Evolutionary conservation across 768 basidiomycete species (phyloP), one percentile per base, ranked within the genome.

Genomic region (Termitomyces sp.): DNA sequence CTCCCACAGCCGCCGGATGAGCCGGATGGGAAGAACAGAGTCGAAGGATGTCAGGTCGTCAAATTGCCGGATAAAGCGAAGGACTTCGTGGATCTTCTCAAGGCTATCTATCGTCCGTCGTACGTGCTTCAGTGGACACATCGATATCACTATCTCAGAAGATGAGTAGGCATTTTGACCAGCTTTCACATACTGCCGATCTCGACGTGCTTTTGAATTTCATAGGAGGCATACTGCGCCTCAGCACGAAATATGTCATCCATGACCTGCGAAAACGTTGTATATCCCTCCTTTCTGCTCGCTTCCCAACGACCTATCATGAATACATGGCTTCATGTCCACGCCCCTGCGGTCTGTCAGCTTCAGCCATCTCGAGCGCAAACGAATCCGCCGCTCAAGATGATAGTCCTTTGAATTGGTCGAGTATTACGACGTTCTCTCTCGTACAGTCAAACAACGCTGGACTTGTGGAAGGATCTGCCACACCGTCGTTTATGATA

Each of bases 191-290:
- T 1, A 62, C 68, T 2, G 67, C 75, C n/a, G 74, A 75, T 41
- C 69, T 79, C 38, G 73, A 76, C 20, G 69, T 76, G 18, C 70
- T 83, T 39, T 73, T 79, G 40, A 60, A 59, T 11, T 76, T 77
- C 53, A 68, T 81, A 20, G 68, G 77, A 2, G 82, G 82, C 16
- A 80, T 85, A 53, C 71, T 85, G 1, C 80, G 81, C n/a, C 69
- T 86, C 25, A 73, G 80, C 58, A 83, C 81, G 20, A 86, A 86
- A 63, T 86, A 86, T 58, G 69, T 83, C 66, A 75, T 84, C 41
- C 66, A 71, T 3, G 71, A 76, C 51, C 74, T 85, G 12, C 81
- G 84, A 15, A 65, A 72, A 33, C 76, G 79, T 25, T 83, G 80
- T 56, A 75, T 83, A 32, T 56, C 72, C 31, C 71, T 83, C 50